Base-by-base conservation (phyloP, 306 rosid genomes). In the Vigna radiata region DNA sequence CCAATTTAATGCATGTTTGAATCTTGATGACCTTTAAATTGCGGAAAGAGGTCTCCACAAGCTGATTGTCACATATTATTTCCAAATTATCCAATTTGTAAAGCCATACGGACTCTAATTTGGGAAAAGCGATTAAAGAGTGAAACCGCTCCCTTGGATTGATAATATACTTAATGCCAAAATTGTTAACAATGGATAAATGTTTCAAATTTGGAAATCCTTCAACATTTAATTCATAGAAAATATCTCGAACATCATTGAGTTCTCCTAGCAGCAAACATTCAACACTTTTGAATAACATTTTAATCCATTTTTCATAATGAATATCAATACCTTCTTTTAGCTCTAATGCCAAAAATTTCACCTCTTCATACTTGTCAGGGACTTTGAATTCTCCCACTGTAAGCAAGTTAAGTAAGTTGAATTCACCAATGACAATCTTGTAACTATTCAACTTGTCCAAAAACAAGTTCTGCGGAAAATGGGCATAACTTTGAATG, bases 121-220 rank as follows among this genome's bases (percentile, higher is more conserved):
- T 21, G 23, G 23, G 23, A 21, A 21, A 21, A 21, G 23, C 23
- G 1, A 21, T 1, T 0, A 21, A 21, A 21, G 23, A 21, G 23
- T 21, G 23, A 21, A 21, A 21, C 23, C 23, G 23, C 23, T 21
- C 23, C 1, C 1, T 21, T 21, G 1, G 23, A 21, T 21, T 21
- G 23, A 21, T 21, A 21, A 21, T 21, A 21, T 21, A 21, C 1
- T 21, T 21, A 21, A 21, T 21, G 23, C 23, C 23, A 21, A 21
- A 21, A 21, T 21, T 21, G 23, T 21, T 21, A 0, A 21, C 23
- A 21, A 56, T 56, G 36, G 44, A 60, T 23, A 86, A 62, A 65
- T 76, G 79, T 56, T 79, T 86, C 33, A 86, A 10, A 29, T 73
- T 8, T 6, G 81, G 85, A 84, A 70, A 82, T 23, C 79, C 84